Percentiles rank a stretch among this genome's conserved stretches.
Conservation (phyloP, 345 rosid species). For the Dipteronia dyeriana region DNA sequence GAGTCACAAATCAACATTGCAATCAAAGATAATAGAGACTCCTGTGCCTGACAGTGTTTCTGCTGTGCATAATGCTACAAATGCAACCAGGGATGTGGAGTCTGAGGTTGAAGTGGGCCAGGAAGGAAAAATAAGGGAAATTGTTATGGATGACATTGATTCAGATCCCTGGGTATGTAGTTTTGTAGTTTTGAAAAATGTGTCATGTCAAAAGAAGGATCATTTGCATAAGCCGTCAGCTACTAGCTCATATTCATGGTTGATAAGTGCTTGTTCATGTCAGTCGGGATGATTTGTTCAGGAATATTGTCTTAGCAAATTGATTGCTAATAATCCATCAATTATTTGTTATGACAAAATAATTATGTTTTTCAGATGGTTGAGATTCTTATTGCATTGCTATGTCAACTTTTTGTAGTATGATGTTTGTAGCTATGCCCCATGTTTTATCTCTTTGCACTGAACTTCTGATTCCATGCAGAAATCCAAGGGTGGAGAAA, state of each 20-base stretch:
- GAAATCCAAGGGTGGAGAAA: slow-evolving; percentile 57
- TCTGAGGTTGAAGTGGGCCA: slow-evolving; percentile 76
- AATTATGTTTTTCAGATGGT: background rate
- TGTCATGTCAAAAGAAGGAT: background rate
- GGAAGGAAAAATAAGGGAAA: slow-evolving; percentile 89
- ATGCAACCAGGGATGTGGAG: slow-evolving; percentile 76
- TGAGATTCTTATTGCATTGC: background rate
- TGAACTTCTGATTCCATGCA: slow-evolving; percentile 28
- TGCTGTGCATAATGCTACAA: slow-evolving; percentile 64
- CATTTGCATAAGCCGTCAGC: background rate
- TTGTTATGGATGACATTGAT: slow-evolving; percentile 70
- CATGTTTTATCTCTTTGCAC: background rate
- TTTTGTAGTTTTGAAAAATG: slow-evolving; percentile 16
- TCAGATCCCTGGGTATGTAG: slow-evolving; percentile 53
- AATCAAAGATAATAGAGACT: slow-evolving; percentile 55
- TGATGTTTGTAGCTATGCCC: background rate
- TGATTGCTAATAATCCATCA: background rate
- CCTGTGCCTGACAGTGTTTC: slow-evolving; percentile 79
- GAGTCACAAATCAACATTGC: slow-evolving; percentile 87
- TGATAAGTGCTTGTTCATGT: background rate
- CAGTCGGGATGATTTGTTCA: background rate
- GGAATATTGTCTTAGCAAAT: background rate
- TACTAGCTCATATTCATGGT: background rate
- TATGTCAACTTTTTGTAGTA: background rate
- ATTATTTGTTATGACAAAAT: background rate